phyloP scores from a whole-genome alignment of 1,284 basidiomycete genomes.

The Calocybe gambosa region DNA sequence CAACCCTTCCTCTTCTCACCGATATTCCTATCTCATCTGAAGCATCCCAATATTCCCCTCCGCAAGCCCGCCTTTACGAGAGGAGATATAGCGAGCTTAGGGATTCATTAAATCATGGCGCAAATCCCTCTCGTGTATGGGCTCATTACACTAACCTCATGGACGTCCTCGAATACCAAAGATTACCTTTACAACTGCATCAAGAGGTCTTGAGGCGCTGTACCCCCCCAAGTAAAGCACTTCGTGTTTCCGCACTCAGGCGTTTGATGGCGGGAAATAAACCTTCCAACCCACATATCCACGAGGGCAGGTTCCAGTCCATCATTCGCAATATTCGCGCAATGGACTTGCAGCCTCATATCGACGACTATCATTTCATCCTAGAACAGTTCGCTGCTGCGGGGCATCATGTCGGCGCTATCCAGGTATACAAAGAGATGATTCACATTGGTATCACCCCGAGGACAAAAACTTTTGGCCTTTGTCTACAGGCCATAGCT shows the following conservation, averaged over 20 bases:
- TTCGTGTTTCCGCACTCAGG: conserved; percentile 38
- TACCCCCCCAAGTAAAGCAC: conserved; percentile 36
- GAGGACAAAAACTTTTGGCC: conserved; percentile 48
- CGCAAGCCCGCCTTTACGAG: conserved; percentile 16
- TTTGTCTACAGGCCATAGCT: conserved; percentile 60
- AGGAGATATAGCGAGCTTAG: conserved; percentile 24
- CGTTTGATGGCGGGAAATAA: conserved; percentile 31
- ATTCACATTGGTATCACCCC: conserved; percentile 37
- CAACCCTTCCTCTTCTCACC: conserved; percentile 10
- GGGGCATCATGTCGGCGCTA: conserved; percentile 55
- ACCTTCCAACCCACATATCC: conserved; percentile 36
- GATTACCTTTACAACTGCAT: conserved; percentile 58
- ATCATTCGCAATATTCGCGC: conserved; percentile 64
- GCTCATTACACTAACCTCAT: conserved; percentile 51
- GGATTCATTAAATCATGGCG: conserved; percentile 21
- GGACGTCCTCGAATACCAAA: conserved; percentile 36
- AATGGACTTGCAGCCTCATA: conserved; percentile 39
- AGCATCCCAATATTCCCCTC: conserved; percentile 6
- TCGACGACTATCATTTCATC: conserved; percentile 69
- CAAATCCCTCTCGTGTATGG: conserved; percentile 50
- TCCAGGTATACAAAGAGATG: conserved; percentile 58
- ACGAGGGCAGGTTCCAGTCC: conserved; percentile 57
- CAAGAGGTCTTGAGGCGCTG: conserved; percentile 62
- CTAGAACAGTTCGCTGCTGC: conserved; percentile 67
- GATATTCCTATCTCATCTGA: background rate